Percentiles rank a stretch among this genome's conserved stretches.
Conservation (phyloP, 108 stramenopile genomes). For the Cyclotella cryptica region DNA sequence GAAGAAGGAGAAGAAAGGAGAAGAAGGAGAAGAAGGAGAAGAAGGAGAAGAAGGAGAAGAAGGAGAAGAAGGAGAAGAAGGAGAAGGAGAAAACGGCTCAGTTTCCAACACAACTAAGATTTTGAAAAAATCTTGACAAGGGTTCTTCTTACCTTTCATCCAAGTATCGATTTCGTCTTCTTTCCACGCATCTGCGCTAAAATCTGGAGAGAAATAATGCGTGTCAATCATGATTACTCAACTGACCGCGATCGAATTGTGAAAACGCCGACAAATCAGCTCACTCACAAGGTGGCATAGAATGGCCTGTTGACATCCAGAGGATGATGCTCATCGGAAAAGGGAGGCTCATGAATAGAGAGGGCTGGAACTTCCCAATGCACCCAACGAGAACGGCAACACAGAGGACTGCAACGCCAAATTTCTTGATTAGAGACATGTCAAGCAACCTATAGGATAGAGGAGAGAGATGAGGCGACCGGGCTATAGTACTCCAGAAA, state of each 20-base stretch:
- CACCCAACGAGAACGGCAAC: constrained; percentile 44
- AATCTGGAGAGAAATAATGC: constrained; percentile 14
- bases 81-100: too few species aligned
- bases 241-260: background rate
- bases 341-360: constrained; percentile 44
- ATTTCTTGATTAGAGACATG: constrained; percentile 42
- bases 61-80: too few species aligned
- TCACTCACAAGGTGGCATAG: constrained; percentile 51
- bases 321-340: constrained; percentile 52
- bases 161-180: constrained; percentile 51
- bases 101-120: too few species aligned
- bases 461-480: background rate
- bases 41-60: too few species aligned
- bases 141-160: constrained; percentile 48
- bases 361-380: constrained; percentile 45
- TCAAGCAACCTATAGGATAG: background rate
- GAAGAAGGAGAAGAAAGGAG: too few species aligned
- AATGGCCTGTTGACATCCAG: constrained; percentile 51
- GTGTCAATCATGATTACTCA: background rate
- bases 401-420: constrained; percentile 44
- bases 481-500: too few species aligned
- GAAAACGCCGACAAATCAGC: background rate
- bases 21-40: too few species aligned
- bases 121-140: too few species aligned
- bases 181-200: constrained; percentile 41